phyloP scores from a whole-genome alignment of 768 basidiomycete genomes.

The Boletus vermiculosoides region DNA sequence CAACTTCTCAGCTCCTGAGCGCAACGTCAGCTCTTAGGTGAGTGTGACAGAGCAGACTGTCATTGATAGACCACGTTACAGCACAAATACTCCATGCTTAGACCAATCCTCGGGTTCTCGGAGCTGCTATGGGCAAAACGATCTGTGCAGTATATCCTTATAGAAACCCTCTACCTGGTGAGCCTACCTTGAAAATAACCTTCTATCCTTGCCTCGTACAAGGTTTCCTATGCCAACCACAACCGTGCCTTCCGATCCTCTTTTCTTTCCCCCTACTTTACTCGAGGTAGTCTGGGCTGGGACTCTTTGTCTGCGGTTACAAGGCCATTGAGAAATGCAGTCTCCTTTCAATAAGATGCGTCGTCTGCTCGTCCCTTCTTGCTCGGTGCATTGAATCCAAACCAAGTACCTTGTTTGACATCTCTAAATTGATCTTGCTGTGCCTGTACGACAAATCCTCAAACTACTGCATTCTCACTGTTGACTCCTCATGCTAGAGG shows the following conservation, averaged over 20 bases:
- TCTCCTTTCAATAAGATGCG: constrained; percentile 71
- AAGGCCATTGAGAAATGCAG: constrained; percentile 67
- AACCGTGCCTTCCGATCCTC: constrained; percentile 1
- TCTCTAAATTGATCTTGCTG: constrained; percentile 82
- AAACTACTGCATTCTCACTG: too few relatives aligned
- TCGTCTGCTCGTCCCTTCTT: too few relatives aligned
- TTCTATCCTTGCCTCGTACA: constrained; percentile 11
- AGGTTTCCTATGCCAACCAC: neutral
- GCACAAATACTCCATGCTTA: constrained; percentile 15
- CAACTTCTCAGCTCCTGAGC: constrained; percentile 7
- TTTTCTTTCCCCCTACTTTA: constrained; percentile 27
- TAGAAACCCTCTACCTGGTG: neutral
- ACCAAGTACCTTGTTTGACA: constrained; percentile 73
- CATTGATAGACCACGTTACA: constrained; percentile 16
- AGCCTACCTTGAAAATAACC: constrained; percentile 6
- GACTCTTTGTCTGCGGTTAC: constrained; percentile 78
- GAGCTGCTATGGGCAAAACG: constrained; percentile 21
- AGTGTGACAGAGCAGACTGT: constrained; percentile 21
- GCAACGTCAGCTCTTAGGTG: constrained; percentile 7
- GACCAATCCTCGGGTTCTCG: constrained; percentile 6
- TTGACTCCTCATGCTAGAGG: too few relatives aligned
- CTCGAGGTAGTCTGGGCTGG: constrained; percentile 56
- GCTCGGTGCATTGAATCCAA: neutral
- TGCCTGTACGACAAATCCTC: too few relatives aligned
- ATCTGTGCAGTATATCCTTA: constrained; percentile 2